A percentile compares a stretch with the other conserved stretches of the same genome.
Evolutionary conservation across 441 rosid genomes (phyloP).

Genomic region (Arabidopsis lyrata): DNA sequence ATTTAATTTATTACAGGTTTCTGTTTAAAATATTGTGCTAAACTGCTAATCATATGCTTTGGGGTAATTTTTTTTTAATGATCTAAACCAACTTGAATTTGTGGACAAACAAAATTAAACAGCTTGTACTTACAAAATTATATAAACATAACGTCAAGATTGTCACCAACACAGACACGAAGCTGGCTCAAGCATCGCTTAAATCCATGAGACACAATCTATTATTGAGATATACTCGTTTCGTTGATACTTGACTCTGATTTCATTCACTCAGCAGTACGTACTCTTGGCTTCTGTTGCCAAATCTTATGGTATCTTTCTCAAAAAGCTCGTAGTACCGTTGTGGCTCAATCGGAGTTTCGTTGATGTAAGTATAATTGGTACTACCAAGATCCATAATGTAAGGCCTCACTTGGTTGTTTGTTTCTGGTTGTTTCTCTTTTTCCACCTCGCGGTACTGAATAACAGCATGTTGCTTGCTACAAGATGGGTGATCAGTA

Average conservation of each 20-base stretch:
- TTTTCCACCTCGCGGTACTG: conserved; percentile 81
- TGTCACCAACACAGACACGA: conserved; percentile 18
- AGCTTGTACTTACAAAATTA: neutral
- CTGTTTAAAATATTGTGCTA: neutral
- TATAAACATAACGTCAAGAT: conserved; percentile 31
- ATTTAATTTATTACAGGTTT: neutral
- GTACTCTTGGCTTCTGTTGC: conserved; percentile 92
- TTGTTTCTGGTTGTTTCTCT: conserved; percentile 63
- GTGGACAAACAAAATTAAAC: neutral
- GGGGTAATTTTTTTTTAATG: conserved; percentile 6
- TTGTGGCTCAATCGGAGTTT: conserved; percentile 51
- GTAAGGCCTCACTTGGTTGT: too few relatives aligned
- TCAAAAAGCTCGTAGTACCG: conserved; percentile 91
- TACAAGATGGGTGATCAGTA: conserved; percentile 96
- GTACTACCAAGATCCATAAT: conserved; percentile 97
- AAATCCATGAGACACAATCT: conserved; percentile 1
- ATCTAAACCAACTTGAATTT: conserved; percentile 25
- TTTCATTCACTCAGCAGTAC: conserved; percentile 52
- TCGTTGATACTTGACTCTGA: conserved; percentile 5
- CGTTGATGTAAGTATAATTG: conserved; percentile 85
- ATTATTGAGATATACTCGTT: conserved; percentile 8
- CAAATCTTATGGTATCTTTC: conserved; percentile 88
- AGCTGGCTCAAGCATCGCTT: conserved; percentile 8
- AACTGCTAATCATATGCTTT: conserved; percentile 24
- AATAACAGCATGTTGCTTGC: conserved; percentile 97